Percentiles rank a stretch among this genome's conserved stretches.
Conservation (phyloP, 2,329 filamentous ascomycete species). For the Fusarium circinatum region DNA sequence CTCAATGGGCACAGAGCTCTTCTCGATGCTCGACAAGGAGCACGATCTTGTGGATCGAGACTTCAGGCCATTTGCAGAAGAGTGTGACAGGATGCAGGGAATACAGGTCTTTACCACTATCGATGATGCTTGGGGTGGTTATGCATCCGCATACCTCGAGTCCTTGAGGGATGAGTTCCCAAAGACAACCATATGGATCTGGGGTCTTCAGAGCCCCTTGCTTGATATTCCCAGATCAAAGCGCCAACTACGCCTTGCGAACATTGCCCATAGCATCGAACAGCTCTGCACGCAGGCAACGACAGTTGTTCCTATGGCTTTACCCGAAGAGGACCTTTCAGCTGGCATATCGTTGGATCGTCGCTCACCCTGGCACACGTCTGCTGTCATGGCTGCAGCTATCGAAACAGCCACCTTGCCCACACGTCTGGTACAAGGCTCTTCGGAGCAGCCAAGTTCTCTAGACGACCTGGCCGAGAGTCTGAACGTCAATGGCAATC, state of each 20-base stretch:
- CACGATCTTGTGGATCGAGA: conserved; percentile 92
- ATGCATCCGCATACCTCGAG: conserved; percentile 78
- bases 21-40: conserved; percentile 76
- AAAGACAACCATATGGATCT: conserved; percentile 87
- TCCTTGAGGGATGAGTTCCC: conserved; percentile 88
- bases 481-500: conserved; percentile 80
- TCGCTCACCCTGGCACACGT: conserved; percentile 80
- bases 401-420: conserved; percentile 84
- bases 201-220: conserved; percentile 77
- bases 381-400: conserved; percentile 79
- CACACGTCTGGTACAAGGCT: conserved; percentile 69
- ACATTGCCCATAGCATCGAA: conserved; percentile 77
- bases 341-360: conserved; percentile 68
- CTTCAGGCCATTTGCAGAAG: conserved; percentile 86
- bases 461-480: conserved; percentile 72
- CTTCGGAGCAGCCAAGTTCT: conserved; percentile 54
- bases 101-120: conserved; percentile 79
- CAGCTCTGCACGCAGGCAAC: conserved; percentile 77
- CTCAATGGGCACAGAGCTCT: conserved; percentile 83
- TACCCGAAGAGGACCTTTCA: conserved; percentile 68
- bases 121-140: conserved; percentile 86
- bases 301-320: conserved; percentile 78
- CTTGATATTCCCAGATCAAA: conserved; percentile 64
- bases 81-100: conserved; percentile 91
- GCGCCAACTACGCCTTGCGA: conserved; percentile 69